These are phyloP conservation scores for Panaeolus cyanescens DNA, from an alignment of 768 basidiomycete species.

Conservation along the genomic window DNA sequence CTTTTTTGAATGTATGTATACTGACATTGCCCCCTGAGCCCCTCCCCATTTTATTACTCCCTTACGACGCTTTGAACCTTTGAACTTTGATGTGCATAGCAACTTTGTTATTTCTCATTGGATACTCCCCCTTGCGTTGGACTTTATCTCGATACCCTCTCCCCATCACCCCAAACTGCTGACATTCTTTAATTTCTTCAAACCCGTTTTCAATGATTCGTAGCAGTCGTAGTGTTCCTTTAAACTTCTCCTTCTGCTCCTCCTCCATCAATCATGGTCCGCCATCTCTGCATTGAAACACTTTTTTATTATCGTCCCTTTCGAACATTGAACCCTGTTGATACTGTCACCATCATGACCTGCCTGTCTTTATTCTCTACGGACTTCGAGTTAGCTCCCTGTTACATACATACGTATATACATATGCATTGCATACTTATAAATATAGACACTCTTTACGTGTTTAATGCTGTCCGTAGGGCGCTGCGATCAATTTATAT, in stretches of 20 bases:
- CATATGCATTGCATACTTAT: too few relatives aligned
- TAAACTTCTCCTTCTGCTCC: too few relatives aligned
- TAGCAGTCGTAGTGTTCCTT: too few relatives aligned
- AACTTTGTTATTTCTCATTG: not conserved
- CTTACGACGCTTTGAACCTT: too few relatives aligned
- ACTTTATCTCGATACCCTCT: not conserved
- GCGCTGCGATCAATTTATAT: not conserved
- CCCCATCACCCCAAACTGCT: not conserved
- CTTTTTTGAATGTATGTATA: not conserved
- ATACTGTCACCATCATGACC: not conserved
- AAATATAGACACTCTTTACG: too few relatives aligned
- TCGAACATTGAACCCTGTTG: not conserved
- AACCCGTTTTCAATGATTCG: too few relatives aligned
- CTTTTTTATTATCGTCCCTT: not conserved
- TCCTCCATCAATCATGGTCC: too few relatives aligned
- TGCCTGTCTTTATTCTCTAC: not conserved
- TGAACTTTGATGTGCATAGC: too few relatives aligned
- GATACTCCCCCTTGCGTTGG: not conserved
- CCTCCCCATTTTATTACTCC: too few relatives aligned
- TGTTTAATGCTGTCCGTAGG: not conserved
- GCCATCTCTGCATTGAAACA: not conserved
- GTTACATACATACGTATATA: too few relatives aligned
- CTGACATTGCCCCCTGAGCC: too few relatives aligned
- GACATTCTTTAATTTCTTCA: not conserved
- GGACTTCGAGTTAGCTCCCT: too few relatives aligned